Conservation (phyloP, 2,329 filamentous ascomycete species). For the Fusarium proliferatum region DNA sequence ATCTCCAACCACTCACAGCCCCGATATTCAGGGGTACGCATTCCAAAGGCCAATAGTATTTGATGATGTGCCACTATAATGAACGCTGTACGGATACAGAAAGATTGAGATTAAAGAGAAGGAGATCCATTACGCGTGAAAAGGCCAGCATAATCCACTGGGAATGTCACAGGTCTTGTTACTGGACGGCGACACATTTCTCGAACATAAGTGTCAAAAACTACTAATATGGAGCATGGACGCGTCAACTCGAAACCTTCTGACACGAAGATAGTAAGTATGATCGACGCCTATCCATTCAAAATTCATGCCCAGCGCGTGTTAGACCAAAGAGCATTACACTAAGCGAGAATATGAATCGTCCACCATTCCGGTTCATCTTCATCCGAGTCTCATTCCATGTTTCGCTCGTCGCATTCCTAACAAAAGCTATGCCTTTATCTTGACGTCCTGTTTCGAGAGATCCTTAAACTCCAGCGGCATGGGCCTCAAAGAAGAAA, state of each 20-base stretch:
- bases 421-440: neutral
- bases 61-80: neutral
- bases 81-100: slow-evolving; percentile 1
- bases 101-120: slow-evolving; percentile 23
- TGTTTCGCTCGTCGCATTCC: slow-evolving; percentile 24
- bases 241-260: slow-evolving; percentile 39
- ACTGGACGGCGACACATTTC: slow-evolving; percentile 26
- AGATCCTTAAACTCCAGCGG: neutral
- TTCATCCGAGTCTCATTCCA: slow-evolving; percentile 32
- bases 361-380: slow-evolving; percentile 21
- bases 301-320: slow-evolving; percentile 12
- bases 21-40: slow-evolving; percentile 34
- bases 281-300: slow-evolving; percentile 28
- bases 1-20: slow-evolving; percentile 31
- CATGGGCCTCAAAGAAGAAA: neutral
- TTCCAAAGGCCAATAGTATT: slow-evolving; percentile 22
- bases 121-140: slow-evolving; percentile 18
- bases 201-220: slow-evolving; percentile 26
- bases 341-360: slow-evolving; percentile 7
- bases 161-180: slow-evolving; percentile 4
- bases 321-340: neutral
- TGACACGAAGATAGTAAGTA: slow-evolving; percentile 9
- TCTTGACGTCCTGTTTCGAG: slow-evolving; percentile 19
- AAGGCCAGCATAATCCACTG: slow-evolving; percentile 8
- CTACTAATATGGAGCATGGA: slow-evolving; percentile 22